A percentile compares a stretch with the other conserved stretches of the same genome.
Conservation (phyloP, 441 rosid species). For the Manihot esculenta region DNA sequence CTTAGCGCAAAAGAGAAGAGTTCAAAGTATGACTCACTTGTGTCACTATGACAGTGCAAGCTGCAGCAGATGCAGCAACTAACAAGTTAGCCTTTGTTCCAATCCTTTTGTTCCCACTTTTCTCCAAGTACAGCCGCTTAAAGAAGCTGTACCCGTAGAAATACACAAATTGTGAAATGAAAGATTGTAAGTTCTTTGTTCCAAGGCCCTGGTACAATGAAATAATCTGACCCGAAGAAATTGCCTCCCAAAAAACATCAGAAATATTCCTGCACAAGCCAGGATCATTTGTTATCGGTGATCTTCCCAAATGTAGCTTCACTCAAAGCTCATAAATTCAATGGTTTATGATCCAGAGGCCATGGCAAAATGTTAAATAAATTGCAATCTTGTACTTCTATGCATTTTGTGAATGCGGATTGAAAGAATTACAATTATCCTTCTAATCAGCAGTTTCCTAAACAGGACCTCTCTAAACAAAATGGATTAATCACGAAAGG, state of each 20-base stretch:
- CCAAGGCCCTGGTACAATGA: slow-evolving; percentile 93
- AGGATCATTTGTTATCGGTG: background rate
- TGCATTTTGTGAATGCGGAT: background rate
- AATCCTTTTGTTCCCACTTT: slow-evolving; percentile 64
- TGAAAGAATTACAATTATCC: background rate
- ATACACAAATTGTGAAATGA: slow-evolving; percentile 71
- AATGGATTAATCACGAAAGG: no score
- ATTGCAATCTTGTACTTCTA: background rate
- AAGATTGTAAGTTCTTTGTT: slow-evolving; percentile 86
- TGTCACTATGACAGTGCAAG: slow-evolving; percentile 65
- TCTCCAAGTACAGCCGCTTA: slow-evolving; percentile 65
- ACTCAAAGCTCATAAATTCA: background rate
- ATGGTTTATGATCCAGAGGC: background rate
- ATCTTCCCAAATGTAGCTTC: background rate
- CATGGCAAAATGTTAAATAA: background rate
- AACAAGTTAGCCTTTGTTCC: slow-evolving; percentile 72
- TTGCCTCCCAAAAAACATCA: slow-evolving; percentile 94
- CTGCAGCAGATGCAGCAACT: slow-evolving; percentile 85
- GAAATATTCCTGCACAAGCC: slow-evolving; percentile 57
- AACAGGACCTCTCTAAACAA: no score
- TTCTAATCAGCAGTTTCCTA: background rate
- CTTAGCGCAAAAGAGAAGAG: background rate
- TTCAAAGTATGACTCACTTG: slow-evolving; percentile 47
- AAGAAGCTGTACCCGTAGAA: slow-evolving; percentile 88
- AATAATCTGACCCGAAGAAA: slow-evolving; percentile 56